Evolutionary conservation across 2,329 filamentous ascomycete genomes (phyloP).

Genomic region (Hymenoscyphus salicellus): DNA sequence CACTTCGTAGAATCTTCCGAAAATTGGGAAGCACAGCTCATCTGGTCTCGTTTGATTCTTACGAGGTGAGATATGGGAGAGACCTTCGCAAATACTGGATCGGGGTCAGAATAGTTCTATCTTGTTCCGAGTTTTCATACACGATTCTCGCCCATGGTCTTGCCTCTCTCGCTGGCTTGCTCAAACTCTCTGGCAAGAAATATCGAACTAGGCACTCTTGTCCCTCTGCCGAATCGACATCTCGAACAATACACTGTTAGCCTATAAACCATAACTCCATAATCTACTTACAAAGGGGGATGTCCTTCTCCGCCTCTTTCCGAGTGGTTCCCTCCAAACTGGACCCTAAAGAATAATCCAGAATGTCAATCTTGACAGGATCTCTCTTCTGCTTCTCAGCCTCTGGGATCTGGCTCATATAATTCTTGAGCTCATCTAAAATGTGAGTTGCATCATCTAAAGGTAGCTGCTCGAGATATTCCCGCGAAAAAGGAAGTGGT

Average conservation of each 20-base stretch:
- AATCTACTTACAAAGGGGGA: background rate
- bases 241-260: background rate
- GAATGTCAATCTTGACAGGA: background rate
- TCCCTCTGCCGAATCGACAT: background rate
- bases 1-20: background rate
- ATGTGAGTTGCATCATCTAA: background rate
- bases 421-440: background rate
- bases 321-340: background rate
- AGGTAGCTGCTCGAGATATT: background rate
- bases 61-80: background rate
- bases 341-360: slow-evolving; percentile 1
- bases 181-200: background rate
- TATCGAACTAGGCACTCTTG: background rate
- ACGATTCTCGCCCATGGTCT: slow-evolving; percentile 5
- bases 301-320: background rate
- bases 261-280: too few relatives aligned
- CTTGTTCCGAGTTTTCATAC: background rate
- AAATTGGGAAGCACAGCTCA: background rate
- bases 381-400: background rate
- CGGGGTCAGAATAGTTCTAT: background rate
- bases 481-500: background rate
- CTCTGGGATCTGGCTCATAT: background rate
- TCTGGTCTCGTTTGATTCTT: background rate
- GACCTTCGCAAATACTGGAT: background rate
- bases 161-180: background rate